Evolutionary conservation across 73 alveolate species (phyloP).

Genomic region (Uronychia setigera): DNA sequence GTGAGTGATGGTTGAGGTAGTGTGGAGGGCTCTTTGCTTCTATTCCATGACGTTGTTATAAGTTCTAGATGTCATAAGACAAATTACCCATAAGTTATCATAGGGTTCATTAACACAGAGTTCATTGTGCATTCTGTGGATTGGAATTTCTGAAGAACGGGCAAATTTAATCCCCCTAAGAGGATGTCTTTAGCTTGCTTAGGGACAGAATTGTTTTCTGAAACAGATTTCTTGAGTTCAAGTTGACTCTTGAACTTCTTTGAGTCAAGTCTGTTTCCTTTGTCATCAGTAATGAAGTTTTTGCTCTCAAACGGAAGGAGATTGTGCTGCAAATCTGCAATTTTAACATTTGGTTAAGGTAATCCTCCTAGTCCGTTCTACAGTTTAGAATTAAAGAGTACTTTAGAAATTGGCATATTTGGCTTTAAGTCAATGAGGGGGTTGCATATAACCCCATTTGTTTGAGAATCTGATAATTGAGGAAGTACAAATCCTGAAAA

Average conservation of each 20-base stretch:
- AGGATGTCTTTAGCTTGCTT: too few species aligned
- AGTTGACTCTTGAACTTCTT: not conserved
- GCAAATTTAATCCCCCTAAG: too few species aligned
- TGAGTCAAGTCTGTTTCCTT: slow-evolving; percentile 13
- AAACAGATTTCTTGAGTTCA: not conserved
- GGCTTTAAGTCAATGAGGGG: not conserved
- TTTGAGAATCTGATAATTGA: not conserved
- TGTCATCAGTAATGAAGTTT: not conserved
- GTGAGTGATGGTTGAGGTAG: too few species aligned
- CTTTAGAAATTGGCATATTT: not conserved
- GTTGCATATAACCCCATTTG: not conserved
- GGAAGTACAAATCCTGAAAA: slow-evolving; percentile 10
- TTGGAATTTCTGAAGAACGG: not conserved
- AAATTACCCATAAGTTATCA: not conserved
- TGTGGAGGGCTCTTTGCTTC: too few species aligned
- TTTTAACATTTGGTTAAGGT: slow-evolving; percentile 15
- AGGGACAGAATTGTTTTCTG: too few species aligned
- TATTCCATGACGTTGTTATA: not conserved
- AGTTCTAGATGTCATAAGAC: not conserved
- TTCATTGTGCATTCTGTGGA: not conserved
- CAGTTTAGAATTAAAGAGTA: not conserved
- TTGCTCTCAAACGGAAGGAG: slow-evolving; percentile 4
- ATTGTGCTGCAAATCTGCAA: slow-evolving; percentile 28
- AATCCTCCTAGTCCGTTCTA: not conserved
- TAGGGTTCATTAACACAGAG: not conserved